Conservation (phyloP, 176 grass and related monocot species). For the Olyra latifolia region DNA sequence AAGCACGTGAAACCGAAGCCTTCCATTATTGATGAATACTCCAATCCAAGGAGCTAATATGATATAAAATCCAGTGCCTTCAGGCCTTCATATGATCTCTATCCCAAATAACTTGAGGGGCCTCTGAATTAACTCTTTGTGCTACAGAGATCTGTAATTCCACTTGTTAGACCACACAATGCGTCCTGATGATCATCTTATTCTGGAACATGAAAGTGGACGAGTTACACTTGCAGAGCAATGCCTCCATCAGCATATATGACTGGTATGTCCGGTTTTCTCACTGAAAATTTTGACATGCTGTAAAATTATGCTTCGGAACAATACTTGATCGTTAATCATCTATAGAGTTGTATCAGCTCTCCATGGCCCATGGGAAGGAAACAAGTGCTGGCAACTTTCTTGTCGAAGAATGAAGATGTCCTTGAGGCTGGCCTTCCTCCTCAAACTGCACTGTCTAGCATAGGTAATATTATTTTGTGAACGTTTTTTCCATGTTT, state of each 20-base stretch:
- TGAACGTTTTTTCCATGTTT: background rate
- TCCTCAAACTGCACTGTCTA: constrained; percentile 61
- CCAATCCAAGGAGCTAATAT: constrained; percentile 97
- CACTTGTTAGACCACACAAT: constrained; percentile 91
- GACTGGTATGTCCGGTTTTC: constrained; percentile 50
- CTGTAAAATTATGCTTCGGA: background rate
- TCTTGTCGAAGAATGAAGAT: constrained; percentile 88
- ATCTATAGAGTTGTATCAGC: constrained; percentile 66
- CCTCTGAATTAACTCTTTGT: constrained; percentile 4
- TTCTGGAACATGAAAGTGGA: constrained; percentile 99
- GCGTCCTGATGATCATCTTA: constrained; percentile 91
- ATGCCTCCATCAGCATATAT: constrained; percentile 67
- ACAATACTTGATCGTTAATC: background rate
- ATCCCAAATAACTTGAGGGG: background rate
- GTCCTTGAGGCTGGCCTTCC: constrained; percentile 86
- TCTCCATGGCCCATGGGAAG: constrained; percentile 83
- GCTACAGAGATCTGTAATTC: constrained; percentile 79
- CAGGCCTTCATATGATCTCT: background rate
- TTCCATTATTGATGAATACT: constrained; percentile 91
- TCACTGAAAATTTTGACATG: background rate
- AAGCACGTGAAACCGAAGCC: constrained; percentile 97
- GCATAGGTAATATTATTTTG: constrained; percentile 57
- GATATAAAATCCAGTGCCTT: background rate
- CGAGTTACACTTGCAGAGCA: constrained; percentile 81
- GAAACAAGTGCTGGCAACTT: constrained; percentile 94